These are phyloP conservation scores for Camellia japonica DNA, from an alignment of 148 eudicot species.

Conservation along the genomic window DNA sequence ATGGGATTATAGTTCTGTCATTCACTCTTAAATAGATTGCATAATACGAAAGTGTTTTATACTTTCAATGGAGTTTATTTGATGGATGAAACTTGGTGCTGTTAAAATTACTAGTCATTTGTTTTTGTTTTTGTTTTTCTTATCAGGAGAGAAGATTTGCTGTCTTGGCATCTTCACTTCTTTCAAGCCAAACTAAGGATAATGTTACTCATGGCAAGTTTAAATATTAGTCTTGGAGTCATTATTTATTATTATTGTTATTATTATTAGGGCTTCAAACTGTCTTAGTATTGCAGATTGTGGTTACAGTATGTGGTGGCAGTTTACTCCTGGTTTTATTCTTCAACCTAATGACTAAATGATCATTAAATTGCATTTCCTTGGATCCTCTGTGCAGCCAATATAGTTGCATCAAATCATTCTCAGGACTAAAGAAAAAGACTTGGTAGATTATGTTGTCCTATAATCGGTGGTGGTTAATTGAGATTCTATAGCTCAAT, in stretches of 20 bases:
- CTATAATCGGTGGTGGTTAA: not conserved
- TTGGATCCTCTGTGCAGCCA: not conserved
- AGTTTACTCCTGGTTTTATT: not conserved
- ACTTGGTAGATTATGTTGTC: not conserved
- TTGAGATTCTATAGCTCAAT: not conserved
- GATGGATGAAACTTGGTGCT: conserved; percentile 5
- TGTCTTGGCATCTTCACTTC: conserved; percentile 66
- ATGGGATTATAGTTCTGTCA: not conserved
- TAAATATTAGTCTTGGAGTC: not conserved
- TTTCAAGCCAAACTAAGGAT: conserved; percentile 99
- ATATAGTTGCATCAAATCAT: not conserved
- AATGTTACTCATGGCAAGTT: conserved; percentile 89
- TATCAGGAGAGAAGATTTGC: conserved; percentile 93
- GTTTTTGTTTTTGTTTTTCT: conserved; percentile 4
- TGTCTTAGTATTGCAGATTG: not conserved
- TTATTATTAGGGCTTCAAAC: not conserved
- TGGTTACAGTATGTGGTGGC: not conserved
- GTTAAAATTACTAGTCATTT: conserved; percentile 3
- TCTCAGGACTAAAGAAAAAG: not conserved
- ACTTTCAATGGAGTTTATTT: not conserved
- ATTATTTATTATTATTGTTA: too few relatives aligned
- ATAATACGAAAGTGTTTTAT: not conserved
- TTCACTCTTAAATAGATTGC: not conserved
- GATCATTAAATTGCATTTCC: not conserved
- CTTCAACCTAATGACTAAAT: not conserved